Evolutionary conservation across 2,329 filamentous ascomycete species (phyloP), one percentile per base, ranked within the genome.

Genomic region (Microsporum audouinii): DNA sequence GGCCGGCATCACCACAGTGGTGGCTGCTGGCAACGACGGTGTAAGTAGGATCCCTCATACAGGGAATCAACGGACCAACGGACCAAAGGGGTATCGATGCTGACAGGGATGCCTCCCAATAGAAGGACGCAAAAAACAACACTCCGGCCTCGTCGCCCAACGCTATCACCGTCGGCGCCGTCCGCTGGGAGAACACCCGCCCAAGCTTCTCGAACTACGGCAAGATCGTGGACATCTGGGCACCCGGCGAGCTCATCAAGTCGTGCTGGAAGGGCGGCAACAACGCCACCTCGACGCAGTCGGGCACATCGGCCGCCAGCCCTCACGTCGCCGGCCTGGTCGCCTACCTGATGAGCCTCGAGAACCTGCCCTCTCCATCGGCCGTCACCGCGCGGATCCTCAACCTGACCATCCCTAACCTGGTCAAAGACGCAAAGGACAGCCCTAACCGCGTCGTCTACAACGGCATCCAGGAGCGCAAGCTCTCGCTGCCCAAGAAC

Each of bases 171-270:
- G 72, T 78, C 45, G 76, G 72, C 29, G 73, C 76, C 49, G 65
- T 71, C 49, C 63, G 58, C 17, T 60, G 57, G 27, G 73, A 77
- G 47, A 60, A 63, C 14, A 70, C 73, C 33, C 70, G 59, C 12
- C 45, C 76, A 17, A 63, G 33, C 5, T 78, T 76, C 67, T 76
- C 74, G 49, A 78, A 78, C 69, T 75, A 66, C 47, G 73, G 73
- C 29, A 61, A 63, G 34, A 80, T 80, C 66, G 61, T 83, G 51
- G 82, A 84, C 67, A 71, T 85, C 66, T 84, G 80, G 65, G 82
- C 80, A 5, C 82, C 82, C 0, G 82, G 82, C 41, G 75, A 79
- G 63, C 65, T 77, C 64, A 77, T 84, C 62, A 72, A 79, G 6
- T 78, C 75, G 33, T 68, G 80, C 5, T 84, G 78, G 79, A 75